Conservation (phyloP, 2,329 filamentous ascomycete species). For the Periconia digitata region DNA sequence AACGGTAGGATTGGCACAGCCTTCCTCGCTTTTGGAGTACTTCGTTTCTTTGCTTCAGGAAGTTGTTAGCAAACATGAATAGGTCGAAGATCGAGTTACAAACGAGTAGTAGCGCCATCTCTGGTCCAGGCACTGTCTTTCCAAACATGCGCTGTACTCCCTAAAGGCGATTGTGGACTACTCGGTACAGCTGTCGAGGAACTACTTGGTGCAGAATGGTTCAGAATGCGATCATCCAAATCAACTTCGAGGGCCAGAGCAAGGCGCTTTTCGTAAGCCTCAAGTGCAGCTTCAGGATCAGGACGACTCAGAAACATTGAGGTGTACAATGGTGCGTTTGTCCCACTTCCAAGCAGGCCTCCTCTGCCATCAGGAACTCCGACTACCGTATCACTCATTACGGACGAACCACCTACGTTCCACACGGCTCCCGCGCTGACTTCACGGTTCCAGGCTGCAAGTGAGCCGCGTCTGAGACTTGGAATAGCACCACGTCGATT, state of each 20-base stretch:
- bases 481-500: constrained; percentile 20
- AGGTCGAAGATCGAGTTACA: constrained; percentile 16
- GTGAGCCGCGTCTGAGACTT: constrained; percentile 24
- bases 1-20: constrained; percentile 73
- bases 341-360: constrained; percentile 67
- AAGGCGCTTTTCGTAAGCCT: constrained; percentile 72
- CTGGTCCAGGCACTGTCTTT: constrained; percentile 46
- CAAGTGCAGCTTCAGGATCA: constrained; percentile 61
- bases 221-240: constrained; percentile 65
- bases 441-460: constrained; percentile 39
- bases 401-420: constrained; percentile 72
- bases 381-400: constrained; percentile 53
- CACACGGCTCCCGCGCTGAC: constrained; percentile 72
- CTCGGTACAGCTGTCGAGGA: constrained; percentile 8
- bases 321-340: constrained; percentile 67
- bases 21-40: constrained; percentile 28
- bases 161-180: constrained; percentile 1
- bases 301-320: constrained; percentile 57
- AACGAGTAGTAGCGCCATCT: constrained; percentile 34
- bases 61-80: not conserved
- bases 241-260: constrained; percentile 82
- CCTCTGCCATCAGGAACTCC: constrained; percentile 64
- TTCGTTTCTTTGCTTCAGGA: constrained; percentile 1
- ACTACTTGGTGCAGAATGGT: constrained; percentile 20
- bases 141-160: constrained; percentile 38